Percentiles rank a stretch among this genome's conserved stretches.
Evolutionary conservation across 192 early-diverging fungal genomes (phyloP).

Genomic region (Gonapodya prolifera): DNA sequence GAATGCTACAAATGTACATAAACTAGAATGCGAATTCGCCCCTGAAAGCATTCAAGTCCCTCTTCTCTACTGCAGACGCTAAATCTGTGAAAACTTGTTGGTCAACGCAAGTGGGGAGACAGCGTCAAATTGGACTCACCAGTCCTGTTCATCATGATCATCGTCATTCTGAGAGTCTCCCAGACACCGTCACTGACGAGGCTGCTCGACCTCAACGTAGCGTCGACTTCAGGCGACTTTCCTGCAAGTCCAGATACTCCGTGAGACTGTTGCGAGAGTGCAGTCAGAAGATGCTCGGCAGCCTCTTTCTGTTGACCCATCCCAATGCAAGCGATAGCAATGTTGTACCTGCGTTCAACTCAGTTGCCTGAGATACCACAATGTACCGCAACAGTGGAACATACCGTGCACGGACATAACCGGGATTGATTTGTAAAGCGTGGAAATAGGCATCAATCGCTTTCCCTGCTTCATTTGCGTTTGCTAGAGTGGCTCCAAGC

Average conservation of each 20-base stretch:
- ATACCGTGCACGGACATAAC: slow-evolving; percentile 82
- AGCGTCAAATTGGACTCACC: neutral
- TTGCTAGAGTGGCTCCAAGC: slow-evolving; percentile 91
- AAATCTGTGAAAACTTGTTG: slow-evolving; percentile 40
- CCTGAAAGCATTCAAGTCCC: slow-evolving; percentile 69
- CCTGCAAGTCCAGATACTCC: slow-evolving; percentile 26
- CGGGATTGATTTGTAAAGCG: slow-evolving; percentile 88
- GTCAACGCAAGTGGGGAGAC: neutral
- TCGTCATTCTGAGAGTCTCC: slow-evolving; percentile 67
- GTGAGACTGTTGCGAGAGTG: slow-evolving; percentile 62
- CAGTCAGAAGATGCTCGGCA: slow-evolving; percentile 81
- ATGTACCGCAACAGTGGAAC: neutral
- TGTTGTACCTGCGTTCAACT: slow-evolving; percentile 42
- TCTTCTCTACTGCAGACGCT: slow-evolving; percentile 59
- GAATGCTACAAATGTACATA: neutral
- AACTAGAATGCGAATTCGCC: slow-evolving; percentile 72
- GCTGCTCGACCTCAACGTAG: slow-evolving; percentile 27
- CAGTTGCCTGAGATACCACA: neutral
- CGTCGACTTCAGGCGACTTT: slow-evolving; percentile 13
- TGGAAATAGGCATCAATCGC: slow-evolving; percentile 91
- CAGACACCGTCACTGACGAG: slow-evolving; percentile 64
- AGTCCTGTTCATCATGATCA: slow-evolving; percentile 12
- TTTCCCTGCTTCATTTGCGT: slow-evolving; percentile 54
- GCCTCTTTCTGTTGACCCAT: slow-evolving; percentile 78
- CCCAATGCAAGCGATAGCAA: slow-evolving; percentile 85